phyloP scores from a whole-genome alignment of 2,329 filamentous ascomycete species.

The Macroventuria anomochaeta region DNA sequence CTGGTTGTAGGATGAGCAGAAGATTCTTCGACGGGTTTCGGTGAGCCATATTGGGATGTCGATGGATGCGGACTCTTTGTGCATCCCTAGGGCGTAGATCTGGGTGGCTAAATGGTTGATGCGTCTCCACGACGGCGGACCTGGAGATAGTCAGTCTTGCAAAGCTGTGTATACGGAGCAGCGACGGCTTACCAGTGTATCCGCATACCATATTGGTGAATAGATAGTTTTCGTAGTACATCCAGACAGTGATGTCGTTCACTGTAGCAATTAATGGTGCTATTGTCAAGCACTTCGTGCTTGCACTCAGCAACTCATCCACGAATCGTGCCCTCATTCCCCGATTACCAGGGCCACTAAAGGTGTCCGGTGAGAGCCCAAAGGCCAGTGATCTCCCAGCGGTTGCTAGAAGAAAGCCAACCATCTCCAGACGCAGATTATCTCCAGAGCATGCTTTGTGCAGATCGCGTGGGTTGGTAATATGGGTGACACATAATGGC shows the following conservation, averaged over 20 bases:
- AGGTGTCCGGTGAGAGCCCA: slow-evolving; percentile 29
- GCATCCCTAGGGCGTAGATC: slow-evolving; percentile 42
- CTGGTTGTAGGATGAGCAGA: slow-evolving; percentile 38
- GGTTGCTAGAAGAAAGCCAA: slow-evolving; percentile 48
- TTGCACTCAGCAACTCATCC: slow-evolving; percentile 43
- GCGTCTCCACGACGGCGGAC: slow-evolving; percentile 42
- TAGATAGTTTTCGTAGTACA: slow-evolving; percentile 46
- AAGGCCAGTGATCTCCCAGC: slow-evolving; percentile 46
- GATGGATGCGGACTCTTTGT: slow-evolving; percentile 36
- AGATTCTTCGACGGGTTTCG: slow-evolving; percentile 39
- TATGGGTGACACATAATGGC: slow-evolving; percentile 34
- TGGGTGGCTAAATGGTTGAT: slow-evolving; percentile 41
- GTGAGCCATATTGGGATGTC: slow-evolving; percentile 37
- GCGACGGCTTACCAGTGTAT: slow-evolving; percentile 39
- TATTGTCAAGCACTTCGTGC: slow-evolving; percentile 48
- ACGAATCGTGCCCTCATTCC: slow-evolving; percentile 30
- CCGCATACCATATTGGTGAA: slow-evolving; percentile 48
- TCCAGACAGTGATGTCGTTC: slow-evolving; percentile 49
- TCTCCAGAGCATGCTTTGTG: slow-evolving; percentile 48
- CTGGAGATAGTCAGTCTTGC: slow-evolving; percentile 9
- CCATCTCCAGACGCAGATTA: slow-evolving; percentile 49
- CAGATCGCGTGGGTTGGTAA: slow-evolving; percentile 44
- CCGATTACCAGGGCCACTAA: slow-evolving; percentile 26
- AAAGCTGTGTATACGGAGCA: not conserved
- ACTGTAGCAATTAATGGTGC: slow-evolving; percentile 48